phyloP scores from a whole-genome alignment of 2,329 filamentous ascomycete genomes.

The Colletotrichum zoysiae region DNA sequence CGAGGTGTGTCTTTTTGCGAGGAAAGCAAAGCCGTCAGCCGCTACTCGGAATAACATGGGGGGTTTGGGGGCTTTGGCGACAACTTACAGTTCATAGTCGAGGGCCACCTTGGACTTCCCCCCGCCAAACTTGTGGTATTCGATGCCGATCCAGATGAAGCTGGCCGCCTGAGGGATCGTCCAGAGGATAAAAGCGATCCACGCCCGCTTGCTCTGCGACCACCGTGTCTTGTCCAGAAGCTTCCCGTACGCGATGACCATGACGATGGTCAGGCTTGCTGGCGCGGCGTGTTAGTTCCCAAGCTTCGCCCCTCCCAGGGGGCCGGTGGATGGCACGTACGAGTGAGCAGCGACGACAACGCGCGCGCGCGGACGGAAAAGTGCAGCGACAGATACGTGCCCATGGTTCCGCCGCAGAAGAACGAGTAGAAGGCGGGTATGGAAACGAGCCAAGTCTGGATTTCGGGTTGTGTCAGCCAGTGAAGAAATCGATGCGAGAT shows the following conservation, averaged over 20 bases:
- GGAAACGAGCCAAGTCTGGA: constrained; percentile 47
- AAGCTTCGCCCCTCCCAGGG: too few relatives aligned
- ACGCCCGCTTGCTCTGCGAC: constrained; percentile 20
- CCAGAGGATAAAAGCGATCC: constrained; percentile 29
- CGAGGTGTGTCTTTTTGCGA: constrained; percentile 1
- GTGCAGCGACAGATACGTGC: constrained; percentile 45
- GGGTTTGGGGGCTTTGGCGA: too few relatives aligned
- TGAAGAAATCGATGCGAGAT: too few relatives aligned
- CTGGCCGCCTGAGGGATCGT: constrained; percentile 18
- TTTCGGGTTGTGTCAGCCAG: constrained; percentile 10
- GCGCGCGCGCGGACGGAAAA: constrained; percentile 47
- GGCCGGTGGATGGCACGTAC: background rate
- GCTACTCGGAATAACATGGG: too few relatives aligned
- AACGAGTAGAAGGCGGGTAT: constrained; percentile 50
- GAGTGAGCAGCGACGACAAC: constrained; percentile 43
- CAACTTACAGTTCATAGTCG: constrained; percentile 21
- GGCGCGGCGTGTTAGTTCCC: fast-evolving
- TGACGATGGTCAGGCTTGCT: constrained; percentile 28
- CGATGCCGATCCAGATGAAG: constrained; percentile 36
- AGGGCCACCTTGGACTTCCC: background rate
- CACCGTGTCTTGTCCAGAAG: constrained; percentile 26
- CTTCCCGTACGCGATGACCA: constrained; percentile 22
- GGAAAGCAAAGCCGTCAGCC: background rate
- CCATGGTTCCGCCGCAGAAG: constrained; percentile 52
- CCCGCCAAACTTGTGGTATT: constrained; percentile 31